Percentiles rank a stretch among this genome's conserved stretches.
Conservation (phyloP, 1,139 yeast species). For the Meyerozyma smithsonii region DNA sequence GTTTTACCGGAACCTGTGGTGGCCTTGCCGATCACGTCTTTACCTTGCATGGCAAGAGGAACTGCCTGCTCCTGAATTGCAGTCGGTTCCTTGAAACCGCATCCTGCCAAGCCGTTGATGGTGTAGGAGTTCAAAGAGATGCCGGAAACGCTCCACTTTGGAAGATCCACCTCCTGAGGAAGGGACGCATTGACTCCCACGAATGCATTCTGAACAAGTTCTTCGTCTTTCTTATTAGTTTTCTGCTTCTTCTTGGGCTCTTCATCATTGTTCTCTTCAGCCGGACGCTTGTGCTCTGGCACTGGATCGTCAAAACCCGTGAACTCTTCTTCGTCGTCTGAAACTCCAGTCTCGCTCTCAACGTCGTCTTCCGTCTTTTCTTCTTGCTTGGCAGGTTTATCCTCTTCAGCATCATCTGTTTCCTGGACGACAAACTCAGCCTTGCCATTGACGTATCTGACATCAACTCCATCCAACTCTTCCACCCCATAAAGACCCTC, state of each 20-base stretch:
- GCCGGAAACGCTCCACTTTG: conserved; percentile 49
- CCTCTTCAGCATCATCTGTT: conserved; percentile 25
- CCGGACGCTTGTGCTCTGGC: conserved; percentile 4
- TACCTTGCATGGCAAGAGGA: conserved; percentile 67
- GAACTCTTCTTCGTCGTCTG: conserved; percentile 11
- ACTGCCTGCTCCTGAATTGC: conserved; percentile 77
- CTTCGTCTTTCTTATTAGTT: conserved; percentile 10
- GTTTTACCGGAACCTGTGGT: conserved; percentile 99
- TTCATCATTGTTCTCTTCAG: conserved; percentile 10
- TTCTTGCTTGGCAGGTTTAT: conserved; percentile 9
- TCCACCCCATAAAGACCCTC: conserved; percentile 91
- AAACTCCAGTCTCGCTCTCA: conserved; percentile 6
- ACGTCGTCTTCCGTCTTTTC: conserved; percentile 9
- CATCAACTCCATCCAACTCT: conserved; percentile 90
- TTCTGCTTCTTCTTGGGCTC: conserved; percentile 10
- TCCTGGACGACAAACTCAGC: conserved; percentile 53
- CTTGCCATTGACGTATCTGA: conserved; percentile 60
- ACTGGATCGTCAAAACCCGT: conserved; percentile 1
- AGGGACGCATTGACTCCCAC: conserved; percentile 21
- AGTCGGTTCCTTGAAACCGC: conserved; percentile 71
- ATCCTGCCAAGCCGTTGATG: conserved; percentile 52
- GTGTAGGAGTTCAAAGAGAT: conserved; percentile 46
- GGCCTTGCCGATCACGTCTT: conserved; percentile 91
- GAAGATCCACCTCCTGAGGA: conserved; percentile 42
- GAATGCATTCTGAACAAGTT: conserved; percentile 22